Conservation (phyloP, 2,329 filamentous ascomycete genomes). For the Fusarium xyrophilum region DNA sequence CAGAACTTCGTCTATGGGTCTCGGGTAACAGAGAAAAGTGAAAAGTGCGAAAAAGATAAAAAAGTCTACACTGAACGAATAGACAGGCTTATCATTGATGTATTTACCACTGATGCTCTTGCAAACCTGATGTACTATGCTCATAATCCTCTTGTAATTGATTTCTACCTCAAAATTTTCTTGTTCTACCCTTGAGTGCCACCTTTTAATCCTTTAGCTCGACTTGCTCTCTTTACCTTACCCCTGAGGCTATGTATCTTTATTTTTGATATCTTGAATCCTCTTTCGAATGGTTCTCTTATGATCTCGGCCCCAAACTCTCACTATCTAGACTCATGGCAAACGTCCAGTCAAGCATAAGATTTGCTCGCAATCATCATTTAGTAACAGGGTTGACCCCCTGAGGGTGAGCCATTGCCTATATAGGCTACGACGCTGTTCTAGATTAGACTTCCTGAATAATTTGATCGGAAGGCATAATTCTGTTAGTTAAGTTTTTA, state of each 20-base stretch:
- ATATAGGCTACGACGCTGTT: neutral
- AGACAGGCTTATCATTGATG: neutral
- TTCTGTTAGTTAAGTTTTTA: neutral
- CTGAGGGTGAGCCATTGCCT: neutral
- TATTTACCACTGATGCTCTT: neutral
- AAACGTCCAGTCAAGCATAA: neutral
- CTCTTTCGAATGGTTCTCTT: no score
- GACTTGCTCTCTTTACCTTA: neutral
- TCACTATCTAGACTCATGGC: fast-evolving
- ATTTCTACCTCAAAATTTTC: neutral
- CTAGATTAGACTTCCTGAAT: neutral
- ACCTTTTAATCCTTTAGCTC: neutral
- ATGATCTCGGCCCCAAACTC: fast-evolving
- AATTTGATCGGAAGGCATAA: neutral
- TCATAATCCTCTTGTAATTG: fast-evolving
- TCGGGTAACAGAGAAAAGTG: neutral
- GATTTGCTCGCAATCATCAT: neutral
- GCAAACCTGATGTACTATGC: fast-evolving
- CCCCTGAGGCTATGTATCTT: neutral
- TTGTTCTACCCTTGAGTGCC: neutral
- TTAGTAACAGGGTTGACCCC: no score
- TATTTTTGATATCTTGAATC: no score
- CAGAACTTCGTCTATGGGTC: neutral
- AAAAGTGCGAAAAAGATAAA: no score
- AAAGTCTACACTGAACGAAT: neutral